Conservation (phyloP, 495 filamentous ascomycete species). For the Lepraria neglecta region DNA sequence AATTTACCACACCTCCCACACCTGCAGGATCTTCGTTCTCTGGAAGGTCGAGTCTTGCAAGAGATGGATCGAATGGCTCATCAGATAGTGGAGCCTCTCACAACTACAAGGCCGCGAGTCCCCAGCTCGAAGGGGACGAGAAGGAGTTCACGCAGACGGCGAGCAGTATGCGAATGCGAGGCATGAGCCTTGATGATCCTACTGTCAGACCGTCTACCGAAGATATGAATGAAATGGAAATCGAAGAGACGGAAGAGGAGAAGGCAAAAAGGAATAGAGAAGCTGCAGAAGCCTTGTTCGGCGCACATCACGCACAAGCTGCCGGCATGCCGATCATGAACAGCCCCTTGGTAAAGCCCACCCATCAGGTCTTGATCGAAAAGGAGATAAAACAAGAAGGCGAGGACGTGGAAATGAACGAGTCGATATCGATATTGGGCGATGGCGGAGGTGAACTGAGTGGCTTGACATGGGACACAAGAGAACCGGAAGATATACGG, state of each 20-base stretch:
- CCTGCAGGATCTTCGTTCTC: slow-evolving; percentile 56
- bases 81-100: slow-evolving; percentile 44
- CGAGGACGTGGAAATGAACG: slow-evolving; percentile 41
- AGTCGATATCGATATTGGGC: slow-evolving; percentile 40
- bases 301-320: slow-evolving; percentile 35
- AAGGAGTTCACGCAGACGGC: slow-evolving; percentile 95
- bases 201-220: slow-evolving; percentile 33
- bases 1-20: slow-evolving; percentile 46
- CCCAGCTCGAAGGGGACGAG: slow-evolving; percentile 90
- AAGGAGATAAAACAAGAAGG: slow-evolving; percentile 23
- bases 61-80: slow-evolving; percentile 32
- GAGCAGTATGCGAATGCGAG: slow-evolving; percentile 73
- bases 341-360: slow-evolving; percentile 37
- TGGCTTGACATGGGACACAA: slow-evolving; percentile 37
- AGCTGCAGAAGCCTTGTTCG: slow-evolving; percentile 49
- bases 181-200: slow-evolving; percentile 44
- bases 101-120: slow-evolving; percentile 66
- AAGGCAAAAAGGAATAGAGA: slow-evolving; percentile 46
- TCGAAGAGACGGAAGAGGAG: slow-evolving; percentile 40
- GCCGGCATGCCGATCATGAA: slow-evolving; percentile 28
- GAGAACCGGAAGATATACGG: slow-evolving; percentile 75
- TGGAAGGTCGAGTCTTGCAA: slow-evolving; percentile 36
- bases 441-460: slow-evolving; percentile 40
- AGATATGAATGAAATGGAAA: slow-evolving; percentile 25
- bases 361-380: slow-evolving; percentile 14